These are phyloP conservation scores for Aspergillus coremiiformis DNA, from an alignment of 495 filamentous ascomycete species.

Conservation along the genomic window DNA sequence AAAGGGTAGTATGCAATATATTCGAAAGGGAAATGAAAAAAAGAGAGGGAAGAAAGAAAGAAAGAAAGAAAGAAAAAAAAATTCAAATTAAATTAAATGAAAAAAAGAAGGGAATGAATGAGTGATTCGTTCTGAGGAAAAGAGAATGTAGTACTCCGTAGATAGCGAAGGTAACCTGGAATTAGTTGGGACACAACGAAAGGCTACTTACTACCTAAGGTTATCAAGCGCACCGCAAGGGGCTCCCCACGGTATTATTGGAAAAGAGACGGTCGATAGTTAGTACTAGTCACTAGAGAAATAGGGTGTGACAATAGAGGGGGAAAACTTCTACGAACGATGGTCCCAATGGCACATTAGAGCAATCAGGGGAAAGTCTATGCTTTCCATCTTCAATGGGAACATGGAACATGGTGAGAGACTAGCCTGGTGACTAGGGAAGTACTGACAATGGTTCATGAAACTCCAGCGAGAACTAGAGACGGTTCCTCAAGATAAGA, in stretches of 20 bases:
- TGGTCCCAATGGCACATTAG: background rate
- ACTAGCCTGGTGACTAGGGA: too few relatives aligned
- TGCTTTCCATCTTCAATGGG: background rate
- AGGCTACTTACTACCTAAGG: too few relatives aligned
- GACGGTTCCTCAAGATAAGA: too few relatives aligned
- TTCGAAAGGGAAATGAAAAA: background rate
- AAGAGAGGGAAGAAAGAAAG: too few relatives aligned
- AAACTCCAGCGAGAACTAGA: too few relatives aligned
- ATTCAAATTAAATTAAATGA: too few relatives aligned
- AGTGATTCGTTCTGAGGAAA: too few relatives aligned
- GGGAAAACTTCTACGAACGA: background rate
- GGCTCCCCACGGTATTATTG: conserved; percentile 14
- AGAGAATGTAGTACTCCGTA: background rate
- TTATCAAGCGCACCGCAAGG: conserved; percentile 32
- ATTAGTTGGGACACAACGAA: conserved; percentile 10
- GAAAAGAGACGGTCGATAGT: conserved; percentile 12
- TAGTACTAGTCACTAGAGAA: conserved; percentile 10
- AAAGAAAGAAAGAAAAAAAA: too few relatives aligned
- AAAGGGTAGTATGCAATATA: background rate
- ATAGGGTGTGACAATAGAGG: background rate
- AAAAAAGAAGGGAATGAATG: too few relatives aligned
- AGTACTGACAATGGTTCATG: too few relatives aligned
- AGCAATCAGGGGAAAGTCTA: background rate
- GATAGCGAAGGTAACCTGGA: background rate
- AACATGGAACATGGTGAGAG: too few relatives aligned